These are phyloP conservation scores for Fraxinus sp. DNA, from an alignment of 305 asterid genomes.

Conservation along the genomic window DNA sequence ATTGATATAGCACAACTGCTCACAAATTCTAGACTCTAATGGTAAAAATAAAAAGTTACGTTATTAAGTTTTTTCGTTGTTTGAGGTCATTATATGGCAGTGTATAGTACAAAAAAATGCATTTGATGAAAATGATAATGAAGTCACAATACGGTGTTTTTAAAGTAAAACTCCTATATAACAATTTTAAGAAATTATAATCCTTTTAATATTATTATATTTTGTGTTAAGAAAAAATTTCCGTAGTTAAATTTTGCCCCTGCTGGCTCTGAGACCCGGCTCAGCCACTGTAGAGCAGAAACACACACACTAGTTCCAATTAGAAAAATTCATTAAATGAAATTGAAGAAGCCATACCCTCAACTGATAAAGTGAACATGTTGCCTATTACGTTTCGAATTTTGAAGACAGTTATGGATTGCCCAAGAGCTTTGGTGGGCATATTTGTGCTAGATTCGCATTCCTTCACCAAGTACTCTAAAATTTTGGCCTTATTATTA, in stretches of 20 bases:
- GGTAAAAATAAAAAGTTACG: not conserved
- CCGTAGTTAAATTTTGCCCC: not conserved
- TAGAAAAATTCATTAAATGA: conserved; percentile 26
- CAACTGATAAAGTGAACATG: conserved; percentile 52
- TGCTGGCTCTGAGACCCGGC: not conserved
- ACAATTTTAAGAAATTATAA: not conserved
- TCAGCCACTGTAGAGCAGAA: not conserved
- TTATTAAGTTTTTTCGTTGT: not conserved
- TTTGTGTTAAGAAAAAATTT: not conserved
- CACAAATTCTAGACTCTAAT: not conserved
- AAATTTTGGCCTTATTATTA: conserved; percentile 46
- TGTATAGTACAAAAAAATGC: not conserved
- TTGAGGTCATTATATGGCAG: not conserved
- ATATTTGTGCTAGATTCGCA: conserved; percentile 38
- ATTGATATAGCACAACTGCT: not conserved
- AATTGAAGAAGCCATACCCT: conserved; percentile 49
- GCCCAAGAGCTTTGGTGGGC: conserved; percentile 75
- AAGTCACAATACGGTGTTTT: not conserved
- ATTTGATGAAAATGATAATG: not conserved
- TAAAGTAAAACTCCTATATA: not conserved
- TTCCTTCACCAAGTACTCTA: conserved; percentile 55
- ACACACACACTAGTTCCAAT: conserved; percentile 1
- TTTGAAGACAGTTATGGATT: conserved; percentile 67
- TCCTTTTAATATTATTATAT: not conserved
- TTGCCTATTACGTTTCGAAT: conserved; percentile 62